Base-by-base conservation (phyloP, 768 basidiomycete species). In the Mycena filopes region DNA sequence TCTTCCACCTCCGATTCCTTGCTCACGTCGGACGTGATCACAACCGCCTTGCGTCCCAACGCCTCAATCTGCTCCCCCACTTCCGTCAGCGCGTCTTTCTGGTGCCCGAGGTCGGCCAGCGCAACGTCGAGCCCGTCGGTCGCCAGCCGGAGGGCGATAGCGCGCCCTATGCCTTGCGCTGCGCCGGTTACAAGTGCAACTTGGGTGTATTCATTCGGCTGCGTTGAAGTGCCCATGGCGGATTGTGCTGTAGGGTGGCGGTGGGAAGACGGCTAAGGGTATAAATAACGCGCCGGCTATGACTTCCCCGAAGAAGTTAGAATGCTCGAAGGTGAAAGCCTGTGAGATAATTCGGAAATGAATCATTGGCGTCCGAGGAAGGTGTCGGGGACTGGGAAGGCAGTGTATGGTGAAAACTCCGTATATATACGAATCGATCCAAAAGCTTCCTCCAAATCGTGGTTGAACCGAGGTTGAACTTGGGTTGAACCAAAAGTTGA, bases 131-230 rank as follows among this genome's bases (percentile, higher is more conserved):
- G 68, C 12, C 79, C 79, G 53, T 80, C 79, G 1, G 67, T 53
- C 6, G 77, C 78, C 13, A 80, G 73, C 0, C 74, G 74, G 6
- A 76, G 69, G 8, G 77, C 78, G 23, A 77, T 78, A 12, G 76
- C 73, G 5, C 67, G 58, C 18, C 79, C 79, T 26, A 80, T 76
- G 28, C 78, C 79, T 58, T 75, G 74, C 0, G 79, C 77, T 13
- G 72, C 74, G 7, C 78, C 78, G 3, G 78, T 79, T 21, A 79
- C 67, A 23, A 78, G 61, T 1, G 77, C 78, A 18, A 70, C 71
- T 26, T 71, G 61, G 38, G 58, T 41, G 15, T 46, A 42, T 8
- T 25, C 36, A 9, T 53, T 20, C 5, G 45, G 21, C 11, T 56
- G 55, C 7, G 16, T 18, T 26, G 56, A 11, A 16, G 43, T 48